Evolutionary conservation across 345 rosid genomes (phyloP).

Genomic region (Crucihimalaya himalaica): DNA sequence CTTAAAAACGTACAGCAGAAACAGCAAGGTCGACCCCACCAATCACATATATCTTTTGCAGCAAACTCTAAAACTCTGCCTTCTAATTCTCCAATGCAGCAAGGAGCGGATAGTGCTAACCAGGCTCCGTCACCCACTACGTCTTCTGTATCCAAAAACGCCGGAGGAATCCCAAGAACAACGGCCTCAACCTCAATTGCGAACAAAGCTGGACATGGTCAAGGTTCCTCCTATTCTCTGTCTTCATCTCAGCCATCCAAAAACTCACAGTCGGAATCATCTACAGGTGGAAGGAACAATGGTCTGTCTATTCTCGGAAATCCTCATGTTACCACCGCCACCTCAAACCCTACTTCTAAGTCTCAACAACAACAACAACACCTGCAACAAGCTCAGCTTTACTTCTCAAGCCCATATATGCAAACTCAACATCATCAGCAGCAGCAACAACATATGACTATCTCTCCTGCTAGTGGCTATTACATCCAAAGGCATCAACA

Average conservation of each 20-base stretch:
- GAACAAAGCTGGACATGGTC: slow-evolving; percentile 55
- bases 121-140: slow-evolving; percentile 65
- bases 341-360: slow-evolving; percentile 48
- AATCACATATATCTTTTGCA: slow-evolving; percentile 59
- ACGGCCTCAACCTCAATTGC: slow-evolving; percentile 45
- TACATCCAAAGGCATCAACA: slow-evolving; percentile 56
- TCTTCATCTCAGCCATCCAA: slow-evolving; percentile 63
- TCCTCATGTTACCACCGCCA: slow-evolving; percentile 12
- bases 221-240: slow-evolving; percentile 42
- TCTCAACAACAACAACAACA: slow-evolving; percentile 50
- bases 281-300: slow-evolving; percentile 52
- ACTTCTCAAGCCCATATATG: slow-evolving; percentile 50
- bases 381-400: slow-evolving; percentile 48
- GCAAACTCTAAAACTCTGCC: slow-evolving; percentile 54
- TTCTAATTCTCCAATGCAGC: slow-evolving; percentile 49
- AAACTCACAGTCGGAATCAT: slow-evolving; percentile 58
- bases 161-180: slow-evolving; percentile 81
- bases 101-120: slow-evolving; percentile 29
- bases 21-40: slow-evolving; percentile 63
- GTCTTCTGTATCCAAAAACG: slow-evolving; percentile 68
- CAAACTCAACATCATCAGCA: slow-evolving; percentile 50
- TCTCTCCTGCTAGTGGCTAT: slow-evolving; percentile 45
- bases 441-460: slow-evolving; percentile 22
- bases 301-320: slow-evolving; percentile 58
- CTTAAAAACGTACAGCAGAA: slow-evolving; percentile 55